Base-by-base conservation (phyloP, 768 basidiomycete genomes). In the Tylopilus vinaceipallidus region DNA sequence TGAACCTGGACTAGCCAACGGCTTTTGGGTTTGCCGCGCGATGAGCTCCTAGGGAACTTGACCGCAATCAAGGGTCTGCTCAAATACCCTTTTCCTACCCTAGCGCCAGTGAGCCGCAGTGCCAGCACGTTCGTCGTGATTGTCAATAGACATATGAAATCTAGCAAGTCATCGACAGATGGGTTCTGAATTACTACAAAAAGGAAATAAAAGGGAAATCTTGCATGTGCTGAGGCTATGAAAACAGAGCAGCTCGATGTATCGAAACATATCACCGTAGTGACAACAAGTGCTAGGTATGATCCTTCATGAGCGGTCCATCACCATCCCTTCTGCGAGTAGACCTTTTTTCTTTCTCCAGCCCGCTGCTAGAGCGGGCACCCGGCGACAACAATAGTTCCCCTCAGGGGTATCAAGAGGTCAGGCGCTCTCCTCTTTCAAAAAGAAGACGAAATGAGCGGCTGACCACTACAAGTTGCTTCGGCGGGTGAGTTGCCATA, bases 321-420 rank as follows among this genome's bases (percentile, higher is more conserved):
- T 58, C 52, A 57, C 52, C 58, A 60, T 50, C 50, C 38, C 53
- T 57, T 51, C 50, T 49, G 59, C 42, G 53, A n/a, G 43, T 48
- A 54, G 45, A 49, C 65, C 53, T 69, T 52, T 46, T 35, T 54
- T 55, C 20, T 32, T 26, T 30, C 57, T 64, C 68, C 68, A 54
- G 62, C 62, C 66, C 66, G 48, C 65, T 65, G 34, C 60, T 60
- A 47, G 65, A 60, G 63, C 46, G 57, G 63, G 63, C 58, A 63
- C 67, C 65, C 65, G 49, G 23, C 27, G 27, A 45, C 52, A 55
- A 53, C 55, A 51, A 58, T 44, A 49, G 51, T 48, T 60, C 58
- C 47, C 63, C 45, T 53, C 66, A 53, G 60, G 55, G 47, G 50
- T 62, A 52, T 47, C 58, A 51, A 42, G n/a, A 30, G 52, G 47